Percentiles rank a stretch among this genome's conserved stretches.
These are phyloP conservation scores for Pseudogymnoascus sp. DNA, from an alignment of 2,329 filamentous ascomycete genomes.

Conservation along the genomic window DNA sequence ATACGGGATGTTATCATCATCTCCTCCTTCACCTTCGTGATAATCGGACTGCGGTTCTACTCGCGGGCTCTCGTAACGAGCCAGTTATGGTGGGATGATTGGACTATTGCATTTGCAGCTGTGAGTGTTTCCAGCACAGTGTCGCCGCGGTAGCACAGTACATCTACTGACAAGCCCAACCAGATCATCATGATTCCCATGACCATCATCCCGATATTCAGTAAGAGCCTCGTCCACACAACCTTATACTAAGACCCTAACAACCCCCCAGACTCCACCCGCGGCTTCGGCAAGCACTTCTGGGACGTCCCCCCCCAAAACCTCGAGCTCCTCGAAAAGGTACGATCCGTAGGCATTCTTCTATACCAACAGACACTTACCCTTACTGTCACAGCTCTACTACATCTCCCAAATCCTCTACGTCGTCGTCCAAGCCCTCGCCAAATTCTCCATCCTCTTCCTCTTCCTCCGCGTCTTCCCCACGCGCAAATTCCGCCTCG, in stretches of 20 bases:
- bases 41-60: slow-evolving; percentile 15
- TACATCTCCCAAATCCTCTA: slow-evolving; percentile 8
- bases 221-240: slow-evolving; percentile 8
- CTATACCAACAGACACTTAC: not conserved
- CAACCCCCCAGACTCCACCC: not conserved
- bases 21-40: slow-evolving; percentile 13
- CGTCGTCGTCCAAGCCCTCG: not conserved
- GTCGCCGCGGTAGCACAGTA: not conserved
- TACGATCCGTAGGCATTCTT: not conserved
- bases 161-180: not conserved
- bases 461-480: slow-evolving; percentile 9
- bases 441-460: slow-evolving; percentile 9
- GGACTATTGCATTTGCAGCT: slow-evolving; percentile 10
- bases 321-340: not conserved
- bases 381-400: not conserved
- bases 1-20: slow-evolving; percentile 13
- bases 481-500: not conserved
- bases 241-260: not conserved
- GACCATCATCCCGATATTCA: slow-evolving; percentile 13
- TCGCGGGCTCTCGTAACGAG: slow-evolving; percentile 14
- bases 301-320: slow-evolving; percentile 5
- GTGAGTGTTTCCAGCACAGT: slow-evolving; percentile 13
- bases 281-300: slow-evolving; percentile 5
- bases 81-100: slow-evolving; percentile 18
- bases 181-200: slow-evolving; percentile 17